Evolutionary conservation across 257 asterid species (phyloP), one percentile per base, ranked within the genome.

Genomic region (Nicotiana knightiana): DNA sequence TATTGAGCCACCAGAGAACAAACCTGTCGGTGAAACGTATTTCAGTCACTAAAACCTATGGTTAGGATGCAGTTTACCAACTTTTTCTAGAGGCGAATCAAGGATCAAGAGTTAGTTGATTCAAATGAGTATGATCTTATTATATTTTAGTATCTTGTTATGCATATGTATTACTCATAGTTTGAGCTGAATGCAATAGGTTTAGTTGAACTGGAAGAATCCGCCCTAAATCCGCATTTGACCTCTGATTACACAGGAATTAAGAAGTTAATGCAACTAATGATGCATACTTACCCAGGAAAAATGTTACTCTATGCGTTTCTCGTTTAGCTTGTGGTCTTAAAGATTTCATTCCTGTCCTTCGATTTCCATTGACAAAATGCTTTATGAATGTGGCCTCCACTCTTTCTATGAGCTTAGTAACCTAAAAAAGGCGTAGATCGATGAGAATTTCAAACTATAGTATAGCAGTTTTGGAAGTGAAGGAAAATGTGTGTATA

Each of bases 291-390:
- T 83, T 86, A 91, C 98, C 98, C 4, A 91, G 83, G 85, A 91
- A 91, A 86, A 91, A 95, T 18, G 98, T 92, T 17, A 89, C 86
- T 48, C 92, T 70, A 65, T 95, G 98, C 84, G 73, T 91, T 88
- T 93, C 97, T 84, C 76, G 89, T 82, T 92, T 93, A 39, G 82
- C 87, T 61, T 86, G 87, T 55, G 97, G 95, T 85, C 88, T 90
- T 86, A 93, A 83, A 54, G 83, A 78, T 61, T 85, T 88, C 90
- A 93, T 95, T 67, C 97, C 98, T 79, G 89, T 86, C 32, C 94
- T 85, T 53, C 87, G 93, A 80, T 95, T 95, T 62, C 98, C 98
- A 78, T 95, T 92, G 6, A 94, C 59, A 65, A 95, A 95, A 84
- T 93, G 94, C 86, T 95, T 93, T 62, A 93, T 79, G 87, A 90